A percentile compares a stretch with the other conserved stretches of the same genome.
phyloP scores from a whole-genome alignment of 208 protist genomes.

The Acanthamoeba polyphaga region DNA sequence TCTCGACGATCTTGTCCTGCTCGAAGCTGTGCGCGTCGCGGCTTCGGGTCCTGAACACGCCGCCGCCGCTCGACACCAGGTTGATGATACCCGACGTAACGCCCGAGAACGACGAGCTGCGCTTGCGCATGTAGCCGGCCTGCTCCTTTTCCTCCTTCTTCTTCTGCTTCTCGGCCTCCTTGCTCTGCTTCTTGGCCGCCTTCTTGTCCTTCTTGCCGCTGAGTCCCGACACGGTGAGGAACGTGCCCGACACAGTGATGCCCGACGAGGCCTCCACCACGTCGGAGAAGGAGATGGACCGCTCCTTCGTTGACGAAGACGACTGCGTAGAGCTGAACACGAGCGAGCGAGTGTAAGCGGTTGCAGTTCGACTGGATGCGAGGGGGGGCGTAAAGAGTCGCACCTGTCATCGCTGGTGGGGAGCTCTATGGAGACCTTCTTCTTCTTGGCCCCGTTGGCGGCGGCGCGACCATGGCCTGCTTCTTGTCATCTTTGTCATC shows the following conservation, averaged over 20 bases:
- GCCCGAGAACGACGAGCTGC: constrained; percentile 28
- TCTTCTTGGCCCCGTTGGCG: not conserved
- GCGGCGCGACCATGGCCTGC: not conserved
- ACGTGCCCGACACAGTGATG: constrained; percentile 36
- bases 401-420: constrained; percentile 7
- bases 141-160: not conserved
- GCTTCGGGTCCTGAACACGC: constrained; percentile 1
- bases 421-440: not conserved
- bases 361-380: not conserved
- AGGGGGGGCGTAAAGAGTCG: not conserved
- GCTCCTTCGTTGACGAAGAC: not conserved
- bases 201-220: constrained; percentile 27
- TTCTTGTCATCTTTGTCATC: not conserved
- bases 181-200: constrained; percentile 24
- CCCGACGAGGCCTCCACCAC: constrained; percentile 6
- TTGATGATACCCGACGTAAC: constrained; percentile 5
- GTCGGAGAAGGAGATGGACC: constrained; percentile 1
- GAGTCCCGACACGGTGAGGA: not conserved
- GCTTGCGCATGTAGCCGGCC: constrained; percentile 11
- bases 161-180: not conserved
- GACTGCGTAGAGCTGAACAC: not conserved
- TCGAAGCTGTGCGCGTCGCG: not conserved
- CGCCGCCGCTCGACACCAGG: constrained; percentile 28
- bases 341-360: not conserved
- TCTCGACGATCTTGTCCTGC: not conserved